Conservation (phyloP, 2,329 filamentous ascomycete species). For the Curvularia spicifera region DNA sequence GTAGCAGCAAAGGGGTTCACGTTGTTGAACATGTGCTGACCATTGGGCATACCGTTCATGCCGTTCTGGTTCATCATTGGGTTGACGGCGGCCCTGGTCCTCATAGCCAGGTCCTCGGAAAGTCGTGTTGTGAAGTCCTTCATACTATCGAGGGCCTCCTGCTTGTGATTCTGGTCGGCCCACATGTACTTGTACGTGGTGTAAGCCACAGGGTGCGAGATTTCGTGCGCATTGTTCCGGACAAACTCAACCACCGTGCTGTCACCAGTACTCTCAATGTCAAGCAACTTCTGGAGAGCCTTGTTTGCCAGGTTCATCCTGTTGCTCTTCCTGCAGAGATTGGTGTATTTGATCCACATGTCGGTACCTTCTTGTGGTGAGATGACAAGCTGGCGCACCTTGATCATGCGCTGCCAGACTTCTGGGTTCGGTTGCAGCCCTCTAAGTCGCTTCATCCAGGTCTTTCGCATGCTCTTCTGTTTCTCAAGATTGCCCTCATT, state of each 20-base stretch:
- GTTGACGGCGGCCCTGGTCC: slow-evolving; percentile 44
- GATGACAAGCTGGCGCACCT: slow-evolving; percentile 90
- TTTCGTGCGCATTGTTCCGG: slow-evolving; percentile 50
- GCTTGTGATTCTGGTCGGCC: slow-evolving; percentile 64
- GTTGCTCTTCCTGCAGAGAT: slow-evolving; percentile 94
- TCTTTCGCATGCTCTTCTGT: slow-evolving; percentile 86
- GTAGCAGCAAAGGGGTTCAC: slow-evolving; percentile 49
- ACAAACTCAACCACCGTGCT: slow-evolving; percentile 45
- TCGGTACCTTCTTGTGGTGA: slow-evolving; percentile 91
- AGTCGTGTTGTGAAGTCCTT: slow-evolving; percentile 67
- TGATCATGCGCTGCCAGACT: slow-evolving; percentile 98
- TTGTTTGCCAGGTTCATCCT: slow-evolving; percentile 95
- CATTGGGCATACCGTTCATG: slow-evolving; percentile 54
- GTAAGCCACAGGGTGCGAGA: slow-evolving; percentile 84
- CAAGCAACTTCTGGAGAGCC: slow-evolving; percentile 86
- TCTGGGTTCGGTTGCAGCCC: slow-evolving; percentile 97
- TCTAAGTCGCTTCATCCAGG: slow-evolving; percentile 94
- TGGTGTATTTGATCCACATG: slow-evolving; percentile 99
- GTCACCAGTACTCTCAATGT: slow-evolving; percentile 42
- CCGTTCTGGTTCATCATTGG: slow-evolving; percentile 44
- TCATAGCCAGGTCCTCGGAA: slow-evolving; percentile 63
- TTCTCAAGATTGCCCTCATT: slow-evolving; percentile 79
- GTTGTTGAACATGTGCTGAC: slow-evolving; percentile 44
- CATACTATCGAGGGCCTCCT: slow-evolving; percentile 61
- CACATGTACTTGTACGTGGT: slow-evolving; percentile 98